Evolutionary conservation across 140 eudicot species (phyloP).

Genomic region (Ambrosia hybrid): DNA sequence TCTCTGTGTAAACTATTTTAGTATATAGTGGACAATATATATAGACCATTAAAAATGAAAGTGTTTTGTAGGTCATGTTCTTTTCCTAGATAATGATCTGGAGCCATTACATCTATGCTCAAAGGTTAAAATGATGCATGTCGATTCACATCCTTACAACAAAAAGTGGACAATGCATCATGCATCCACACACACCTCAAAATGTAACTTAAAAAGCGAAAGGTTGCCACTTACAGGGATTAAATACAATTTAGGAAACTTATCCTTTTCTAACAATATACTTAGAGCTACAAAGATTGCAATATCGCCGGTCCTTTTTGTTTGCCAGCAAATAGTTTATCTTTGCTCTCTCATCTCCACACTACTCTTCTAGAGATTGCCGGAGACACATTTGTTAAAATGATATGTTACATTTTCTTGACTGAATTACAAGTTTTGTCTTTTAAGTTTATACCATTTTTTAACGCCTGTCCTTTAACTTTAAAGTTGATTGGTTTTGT

Average conservation of each 20-base stretch:
- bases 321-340: too few species aligned
- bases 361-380: too few species aligned
- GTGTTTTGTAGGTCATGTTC: constrained; percentile 6
- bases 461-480: too few species aligned
- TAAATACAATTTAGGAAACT: background rate
- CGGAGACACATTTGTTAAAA: too few species aligned
- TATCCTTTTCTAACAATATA: too few species aligned
- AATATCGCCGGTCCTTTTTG: too few species aligned
- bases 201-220: background rate
- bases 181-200: background rate
- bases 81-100: background rate
- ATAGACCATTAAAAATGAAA: background rate
- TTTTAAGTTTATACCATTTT: too few species aligned
- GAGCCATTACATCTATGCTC: background rate
- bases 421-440: too few species aligned
- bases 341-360: too few species aligned
- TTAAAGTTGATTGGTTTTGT: too few species aligned
- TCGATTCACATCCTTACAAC: constrained; percentile 24
- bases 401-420: too few species aligned
- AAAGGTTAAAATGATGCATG: constrained; percentile 21
- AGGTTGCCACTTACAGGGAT: background rate
- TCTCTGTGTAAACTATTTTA: background rate
- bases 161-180: background rate
- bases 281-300: too few species aligned
- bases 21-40: background rate